Percentiles rank a stretch among this genome's conserved stretches.
Conservation (phyloP, 2,329 filamentous ascomycete species). For the Aspergillus arachidicola region DNA sequence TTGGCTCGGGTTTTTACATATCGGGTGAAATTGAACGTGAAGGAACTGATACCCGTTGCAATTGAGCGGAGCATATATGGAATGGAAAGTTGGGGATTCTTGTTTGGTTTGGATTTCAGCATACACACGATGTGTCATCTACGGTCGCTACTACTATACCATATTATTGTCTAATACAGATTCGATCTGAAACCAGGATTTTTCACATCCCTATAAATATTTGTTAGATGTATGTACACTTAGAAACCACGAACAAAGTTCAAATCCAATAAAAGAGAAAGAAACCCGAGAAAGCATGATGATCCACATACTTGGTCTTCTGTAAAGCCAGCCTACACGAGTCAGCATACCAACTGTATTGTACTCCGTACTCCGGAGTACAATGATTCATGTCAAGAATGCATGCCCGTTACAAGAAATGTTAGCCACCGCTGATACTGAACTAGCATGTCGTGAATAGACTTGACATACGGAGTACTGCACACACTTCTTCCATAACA, state of each 20-base stretch:
- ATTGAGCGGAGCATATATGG: slow-evolving; percentile 20
- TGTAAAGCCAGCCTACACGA: background rate
- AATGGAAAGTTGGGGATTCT: slow-evolving; percentile 12
- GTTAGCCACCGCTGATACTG: background rate
- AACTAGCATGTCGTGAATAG: too few species aligned
- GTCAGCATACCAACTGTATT: background rate
- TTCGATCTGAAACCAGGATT: slow-evolving; percentile 6
- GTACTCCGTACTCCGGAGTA: background rate
- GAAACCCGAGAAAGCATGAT: background rate
- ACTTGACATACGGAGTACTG: background rate
- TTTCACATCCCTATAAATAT: background rate
- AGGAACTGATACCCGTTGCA: slow-evolving; percentile 20
- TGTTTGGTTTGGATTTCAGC: slow-evolving; percentile 10
- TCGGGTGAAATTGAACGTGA: slow-evolving; percentile 10
- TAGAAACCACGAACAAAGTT: background rate
- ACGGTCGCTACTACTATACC: slow-evolving; percentile 27
- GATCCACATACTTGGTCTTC: background rate
- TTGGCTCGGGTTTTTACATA: background rate
- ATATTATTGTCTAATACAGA: slow-evolving; percentile 29
- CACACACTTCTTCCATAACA: too few species aligned
- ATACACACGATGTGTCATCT: slow-evolving; percentile 23
- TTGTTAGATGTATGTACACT: background rate
- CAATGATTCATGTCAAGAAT: background rate
- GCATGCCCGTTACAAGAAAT: background rate
- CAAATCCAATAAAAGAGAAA: background rate